Conservation (phyloP, 2,329 filamentous ascomycete species). For the Torrubiella hemipterigena region DNA sequence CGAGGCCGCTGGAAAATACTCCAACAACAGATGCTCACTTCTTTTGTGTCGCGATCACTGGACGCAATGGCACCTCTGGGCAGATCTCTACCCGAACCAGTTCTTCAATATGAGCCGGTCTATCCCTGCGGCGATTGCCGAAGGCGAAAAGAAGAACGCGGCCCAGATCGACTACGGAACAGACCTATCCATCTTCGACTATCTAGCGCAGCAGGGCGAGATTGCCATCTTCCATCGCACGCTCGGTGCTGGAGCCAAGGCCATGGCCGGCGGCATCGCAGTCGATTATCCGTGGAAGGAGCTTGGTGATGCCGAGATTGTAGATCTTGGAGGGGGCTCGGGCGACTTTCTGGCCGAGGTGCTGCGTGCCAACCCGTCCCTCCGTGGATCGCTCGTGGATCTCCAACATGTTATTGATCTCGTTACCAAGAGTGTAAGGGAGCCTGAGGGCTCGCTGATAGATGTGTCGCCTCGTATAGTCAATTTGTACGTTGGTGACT, state of each 20-base stretch:
- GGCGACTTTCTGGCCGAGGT: slow-evolving; percentile 23
- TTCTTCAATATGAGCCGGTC: slow-evolving; percentile 30
- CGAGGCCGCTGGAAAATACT: slow-evolving; percentile 13
- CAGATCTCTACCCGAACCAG: slow-evolving; percentile 26
- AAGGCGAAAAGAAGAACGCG: slow-evolving; percentile 13
- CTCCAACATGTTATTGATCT: slow-evolving; percentile 20
- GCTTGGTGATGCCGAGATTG: slow-evolving; percentile 15
- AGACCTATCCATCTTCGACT: slow-evolving; percentile 25
- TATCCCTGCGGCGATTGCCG: slow-evolving; percentile 18
- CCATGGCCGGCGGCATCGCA: slow-evolving; percentile 24
- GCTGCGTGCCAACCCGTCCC: slow-evolving; percentile 15
- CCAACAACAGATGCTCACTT: slow-evolving; percentile 20
- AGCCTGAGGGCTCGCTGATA: slow-evolving; percentile 14
- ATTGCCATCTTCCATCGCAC: slow-evolving; percentile 21
- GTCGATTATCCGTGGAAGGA: slow-evolving; percentile 29
- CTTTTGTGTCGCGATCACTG: slow-evolving; percentile 24
- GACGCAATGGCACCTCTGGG: slow-evolving; percentile 32
- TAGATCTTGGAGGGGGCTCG: slow-evolving; percentile 28
- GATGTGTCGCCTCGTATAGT: slow-evolving; percentile 19
- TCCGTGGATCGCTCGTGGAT: slow-evolving; percentile 24
- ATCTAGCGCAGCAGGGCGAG: slow-evolving; percentile 21
- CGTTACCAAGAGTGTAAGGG: slow-evolving; percentile 13
- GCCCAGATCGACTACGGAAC: slow-evolving; percentile 28
- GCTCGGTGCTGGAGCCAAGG: slow-evolving; percentile 22
- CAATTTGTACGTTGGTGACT: slow-evolving; percentile 23